These are phyloP conservation scores for Letharia lupina DNA, from an alignment of 495 filamentous ascomycete genomes.

Conservation along the genomic window DNA sequence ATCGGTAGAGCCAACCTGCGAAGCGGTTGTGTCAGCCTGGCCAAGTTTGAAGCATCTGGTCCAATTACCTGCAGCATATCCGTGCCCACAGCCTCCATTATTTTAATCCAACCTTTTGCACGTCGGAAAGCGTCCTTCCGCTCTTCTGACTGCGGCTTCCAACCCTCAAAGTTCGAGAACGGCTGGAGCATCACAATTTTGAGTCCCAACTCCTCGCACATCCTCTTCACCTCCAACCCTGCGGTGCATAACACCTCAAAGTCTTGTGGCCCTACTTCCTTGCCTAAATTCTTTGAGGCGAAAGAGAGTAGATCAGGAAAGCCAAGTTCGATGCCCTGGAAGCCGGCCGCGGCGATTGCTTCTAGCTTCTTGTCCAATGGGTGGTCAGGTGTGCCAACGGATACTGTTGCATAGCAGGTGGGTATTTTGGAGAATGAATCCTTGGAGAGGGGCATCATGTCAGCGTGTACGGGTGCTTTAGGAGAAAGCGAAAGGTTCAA, in stretches of 20 bases:
- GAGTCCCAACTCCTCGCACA: constrained; percentile 47
- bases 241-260: constrained; percentile 47
- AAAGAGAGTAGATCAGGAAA: constrained; percentile 68
- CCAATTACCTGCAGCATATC: constrained; percentile 60
- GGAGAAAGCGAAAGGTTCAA: neutral
- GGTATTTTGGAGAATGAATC: constrained; percentile 43
- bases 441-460: constrained; percentile 25
- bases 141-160: constrained; percentile 49
- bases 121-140: constrained; percentile 56
- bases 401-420: constrained; percentile 56
- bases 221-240: constrained; percentile 41
- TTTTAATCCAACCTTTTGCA: constrained; percentile 59
- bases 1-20: constrained; percentile 62
- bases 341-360: constrained; percentile 58
- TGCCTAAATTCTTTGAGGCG: constrained; percentile 41
- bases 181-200: constrained; percentile 69
- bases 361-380: constrained; percentile 57
- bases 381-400: constrained; percentile 48
- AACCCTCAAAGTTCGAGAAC: constrained; percentile 75
- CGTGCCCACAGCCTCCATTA: constrained; percentile 63
- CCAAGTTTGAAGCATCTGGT: neutral
- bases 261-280: constrained; percentile 45
- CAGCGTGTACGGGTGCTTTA: neutral
- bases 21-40: neutral
- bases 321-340: constrained; percentile 62